These are phyloP conservation scores for Nasturtium officinale DNA, from an alignment of 345 rosid genomes.

Conservation along the genomic window DNA sequence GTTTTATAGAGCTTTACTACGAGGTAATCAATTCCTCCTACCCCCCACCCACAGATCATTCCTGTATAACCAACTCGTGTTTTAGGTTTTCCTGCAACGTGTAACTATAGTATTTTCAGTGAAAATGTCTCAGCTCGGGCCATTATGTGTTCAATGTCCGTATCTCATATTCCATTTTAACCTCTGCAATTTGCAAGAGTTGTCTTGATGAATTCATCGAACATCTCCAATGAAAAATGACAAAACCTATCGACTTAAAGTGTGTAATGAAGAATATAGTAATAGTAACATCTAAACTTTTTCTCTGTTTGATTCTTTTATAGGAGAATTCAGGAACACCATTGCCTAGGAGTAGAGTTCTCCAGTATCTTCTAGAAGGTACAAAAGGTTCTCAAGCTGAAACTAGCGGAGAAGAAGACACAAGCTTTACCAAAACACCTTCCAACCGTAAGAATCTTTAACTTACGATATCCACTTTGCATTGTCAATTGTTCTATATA, in stretches of 20 bases:
- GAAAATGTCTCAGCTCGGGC: not conserved
- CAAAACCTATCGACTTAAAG: not conserved
- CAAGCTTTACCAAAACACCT: slow-evolving; percentile 29
- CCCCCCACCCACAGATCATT: not conserved
- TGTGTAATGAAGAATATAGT: slow-evolving; percentile 15
- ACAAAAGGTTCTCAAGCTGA: slow-evolving; percentile 73
- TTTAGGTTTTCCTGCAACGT: not conserved
- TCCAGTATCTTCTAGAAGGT: slow-evolving; percentile 74
- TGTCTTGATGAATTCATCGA: not conserved
- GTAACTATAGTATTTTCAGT: not conserved
- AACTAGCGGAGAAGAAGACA: slow-evolving; percentile 50
- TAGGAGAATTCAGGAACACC: slow-evolving; percentile 65
- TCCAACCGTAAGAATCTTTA: slow-evolving; percentile 28
- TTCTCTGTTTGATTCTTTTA: slow-evolving; percentile 15
- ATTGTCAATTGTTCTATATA: not conserved
- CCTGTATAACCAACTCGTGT: not conserved
- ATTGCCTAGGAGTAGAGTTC: slow-evolving; percentile 57
- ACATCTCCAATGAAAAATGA: not conserved
- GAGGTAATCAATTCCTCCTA: slow-evolving; percentile 56
- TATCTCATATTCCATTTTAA: slow-evolving; percentile 1
- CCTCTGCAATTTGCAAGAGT: not conserved
- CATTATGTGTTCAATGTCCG: not conserved
- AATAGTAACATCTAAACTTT: slow-evolving; percentile 7
- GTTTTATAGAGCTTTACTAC: slow-evolving; percentile 74
- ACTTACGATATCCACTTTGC: not conserved